Conservation (phyloP, 257 asterid species). For the Nicotiana undulata region DNA sequence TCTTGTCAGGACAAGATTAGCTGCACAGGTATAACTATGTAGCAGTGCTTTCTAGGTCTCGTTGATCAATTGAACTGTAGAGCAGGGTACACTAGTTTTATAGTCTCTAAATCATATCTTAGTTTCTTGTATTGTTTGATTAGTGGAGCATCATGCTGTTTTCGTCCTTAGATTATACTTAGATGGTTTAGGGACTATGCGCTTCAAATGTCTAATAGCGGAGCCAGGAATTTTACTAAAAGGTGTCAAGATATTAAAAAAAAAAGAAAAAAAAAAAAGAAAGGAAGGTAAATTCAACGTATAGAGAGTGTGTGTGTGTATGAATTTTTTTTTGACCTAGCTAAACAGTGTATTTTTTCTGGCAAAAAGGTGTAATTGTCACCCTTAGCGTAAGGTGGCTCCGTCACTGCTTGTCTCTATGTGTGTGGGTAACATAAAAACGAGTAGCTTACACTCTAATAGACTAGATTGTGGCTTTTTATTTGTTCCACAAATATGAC, state of each 20-base stretch:
- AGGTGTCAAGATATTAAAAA: too few relatives aligned
- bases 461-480: not conserved
- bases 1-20: conserved; percentile 82
- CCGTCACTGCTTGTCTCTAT: not conserved
- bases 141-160: not conserved
- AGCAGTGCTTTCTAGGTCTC: not conserved
- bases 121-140: not conserved
- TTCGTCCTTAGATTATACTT: not conserved
- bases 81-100: not conserved
- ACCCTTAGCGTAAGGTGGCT: too few relatives aligned
- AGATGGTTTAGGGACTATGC: not conserved
- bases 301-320: too few relatives aligned
- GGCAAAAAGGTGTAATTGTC: too few relatives aligned
- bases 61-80: not conserved
- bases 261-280: too few relatives aligned
- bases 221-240: too few relatives aligned
- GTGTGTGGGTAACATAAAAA: not conserved
- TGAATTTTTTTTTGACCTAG: too few relatives aligned
- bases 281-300: too few relatives aligned
- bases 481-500: not conserved
- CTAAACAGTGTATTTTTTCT: too few relatives aligned
- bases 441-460: not conserved
- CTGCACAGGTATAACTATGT: conserved; percentile 65
- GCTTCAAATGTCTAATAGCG: not conserved
- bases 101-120: not conserved